Evolutionary conservation across 2,329 filamentous ascomycete genomes (phyloP).

Genomic region (Fusarium paranaense): DNA sequence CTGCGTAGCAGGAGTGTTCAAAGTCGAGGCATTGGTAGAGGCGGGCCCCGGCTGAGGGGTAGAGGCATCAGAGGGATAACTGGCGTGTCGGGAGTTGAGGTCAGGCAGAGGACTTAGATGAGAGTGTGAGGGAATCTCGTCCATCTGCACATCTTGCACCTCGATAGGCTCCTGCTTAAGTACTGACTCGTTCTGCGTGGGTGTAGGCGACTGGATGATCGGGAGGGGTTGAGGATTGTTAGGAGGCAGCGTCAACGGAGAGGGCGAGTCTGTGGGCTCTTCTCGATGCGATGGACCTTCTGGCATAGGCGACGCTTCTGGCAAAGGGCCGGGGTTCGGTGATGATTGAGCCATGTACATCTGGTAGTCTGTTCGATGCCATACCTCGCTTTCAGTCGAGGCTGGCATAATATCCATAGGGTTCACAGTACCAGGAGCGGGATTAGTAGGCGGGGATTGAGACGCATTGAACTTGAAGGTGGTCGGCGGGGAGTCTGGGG

Average conservation of each 20-base stretch:
- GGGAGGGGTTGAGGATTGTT: conserved; percentile 38
- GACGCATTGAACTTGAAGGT: conserved; percentile 40
- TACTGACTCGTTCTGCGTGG: conserved; percentile 35
- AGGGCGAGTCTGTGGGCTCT: conserved; percentile 40
- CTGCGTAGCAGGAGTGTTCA: conserved; percentile 61
- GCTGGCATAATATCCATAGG: conserved; percentile 66
- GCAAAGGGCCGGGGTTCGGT: conserved; percentile 26
- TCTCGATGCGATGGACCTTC: conserved; percentile 13
- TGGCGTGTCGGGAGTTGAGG: conserved; percentile 44
- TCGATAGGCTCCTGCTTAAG: conserved; percentile 35
- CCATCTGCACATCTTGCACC: conserved; percentile 38
- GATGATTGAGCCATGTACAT: conserved; percentile 47
- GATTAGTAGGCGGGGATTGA: conserved; percentile 47
- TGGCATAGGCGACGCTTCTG: conserved; percentile 6
- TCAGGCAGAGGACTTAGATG: conserved; percentile 42
- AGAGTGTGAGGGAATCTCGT: conserved; percentile 40
- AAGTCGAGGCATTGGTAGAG: conserved; percentile 55
- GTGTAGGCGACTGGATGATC: conserved; percentile 44
- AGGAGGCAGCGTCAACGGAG: conserved; percentile 41
- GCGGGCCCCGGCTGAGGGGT: conserved; percentile 55
- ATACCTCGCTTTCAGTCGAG: conserved; percentile 52
- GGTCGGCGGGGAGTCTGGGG: conserved; percentile 43
- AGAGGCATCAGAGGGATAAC: conserved; percentile 55
- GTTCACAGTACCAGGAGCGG: conserved; percentile 62
- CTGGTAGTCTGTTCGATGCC: conserved; percentile 53